Evolutionary conservation across 75 land plant species (phyloP), one percentile per base, ranked within the genome.

Genomic region (Selaginella tamariscina): DNA sequence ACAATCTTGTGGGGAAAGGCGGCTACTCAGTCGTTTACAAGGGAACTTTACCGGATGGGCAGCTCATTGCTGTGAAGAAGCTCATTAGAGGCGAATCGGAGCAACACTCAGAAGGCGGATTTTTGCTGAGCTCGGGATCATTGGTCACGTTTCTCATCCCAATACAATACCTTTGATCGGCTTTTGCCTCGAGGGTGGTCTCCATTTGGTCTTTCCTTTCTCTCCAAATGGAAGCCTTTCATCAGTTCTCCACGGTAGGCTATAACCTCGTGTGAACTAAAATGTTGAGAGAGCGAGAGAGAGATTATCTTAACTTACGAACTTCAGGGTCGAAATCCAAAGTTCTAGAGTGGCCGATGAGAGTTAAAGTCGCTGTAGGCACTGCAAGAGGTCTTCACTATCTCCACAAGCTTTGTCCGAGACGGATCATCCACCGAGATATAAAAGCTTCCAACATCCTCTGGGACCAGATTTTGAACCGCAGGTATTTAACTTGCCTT

Each of bases 11-110:
- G 21, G 97, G 97, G 0, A 84, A 70, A 70, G 97, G 97, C 56
- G 97, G 97, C 33, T 88, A 82, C 68, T 86, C 93, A 32, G 88
- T 88, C 77, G 97, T 91, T 2, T 91, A 84, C 72, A 86, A 70
- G 70, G 97, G 97, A 66, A 56, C 62, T 0, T 68, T 84, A 9
- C 65, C 74, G 20, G 63, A 78, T 57, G 97, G 97, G 0, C 83
- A 79, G 30, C 68, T 73, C 64, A 80, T 91, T 54, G 97, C 97
- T 21, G 97, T 91, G 65, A 91, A 91, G 73, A 80, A 82, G 66
- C 77, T 86, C 33, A 77, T 74, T 30, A 81, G 70, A 73, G 80
- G 78, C 13, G 66, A 79, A 29, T 76, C 82, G 1, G 89, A 86
- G 24, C 88, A 84, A 54, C 81, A 82, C 72, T 84, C 78, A 69